These are phyloP conservation scores for Kwoniella shandongensis DNA, from an alignment of 768 basidiomycete species.

Conservation along the genomic window DNA sequence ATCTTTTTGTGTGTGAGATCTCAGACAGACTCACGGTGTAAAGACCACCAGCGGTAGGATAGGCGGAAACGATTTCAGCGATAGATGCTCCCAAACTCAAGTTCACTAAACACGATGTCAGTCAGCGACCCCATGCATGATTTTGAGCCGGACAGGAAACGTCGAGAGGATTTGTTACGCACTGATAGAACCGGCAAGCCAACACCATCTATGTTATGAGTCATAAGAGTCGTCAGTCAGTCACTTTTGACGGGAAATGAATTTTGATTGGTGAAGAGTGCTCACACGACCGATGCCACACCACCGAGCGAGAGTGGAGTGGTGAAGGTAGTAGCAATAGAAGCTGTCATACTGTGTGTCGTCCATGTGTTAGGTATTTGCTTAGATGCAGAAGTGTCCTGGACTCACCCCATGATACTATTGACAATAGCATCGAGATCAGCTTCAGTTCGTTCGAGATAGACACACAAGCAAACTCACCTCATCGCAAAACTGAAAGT, in stretches of 20 bases:
- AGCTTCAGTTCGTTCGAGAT: not conserved
- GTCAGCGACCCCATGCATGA: constrained; percentile 16
- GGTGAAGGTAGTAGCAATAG: constrained; percentile 56
- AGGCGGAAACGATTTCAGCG: constrained; percentile 54
- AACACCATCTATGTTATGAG: constrained; percentile 47
- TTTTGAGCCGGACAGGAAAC: not conserved
- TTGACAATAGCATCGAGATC: not conserved
- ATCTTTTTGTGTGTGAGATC: not conserved
- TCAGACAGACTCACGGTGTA: constrained; percentile 48
- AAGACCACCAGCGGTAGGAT: constrained; percentile 57
- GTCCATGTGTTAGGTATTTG: too few relatives aligned
- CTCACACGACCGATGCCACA: constrained; percentile 53
- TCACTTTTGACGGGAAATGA: not conserved
- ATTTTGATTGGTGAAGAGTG: not conserved
- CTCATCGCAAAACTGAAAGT: constrained; percentile 53
- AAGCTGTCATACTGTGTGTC: constrained; percentile 24
- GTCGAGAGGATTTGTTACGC: not conserved
- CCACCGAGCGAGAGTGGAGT: constrained; percentile 55
- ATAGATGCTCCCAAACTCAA: constrained; percentile 33
- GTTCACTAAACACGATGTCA: constrained; percentile 24
- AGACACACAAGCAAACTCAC: constrained; percentile 12
- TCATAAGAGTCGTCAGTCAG: not conserved
- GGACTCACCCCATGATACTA: constrained; percentile 34
- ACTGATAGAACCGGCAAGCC: constrained; percentile 52
- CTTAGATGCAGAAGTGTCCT: too few relatives aligned